Conservation (phyloP, 176 grass and related monocot species). For the Avena atlantica region DNA sequence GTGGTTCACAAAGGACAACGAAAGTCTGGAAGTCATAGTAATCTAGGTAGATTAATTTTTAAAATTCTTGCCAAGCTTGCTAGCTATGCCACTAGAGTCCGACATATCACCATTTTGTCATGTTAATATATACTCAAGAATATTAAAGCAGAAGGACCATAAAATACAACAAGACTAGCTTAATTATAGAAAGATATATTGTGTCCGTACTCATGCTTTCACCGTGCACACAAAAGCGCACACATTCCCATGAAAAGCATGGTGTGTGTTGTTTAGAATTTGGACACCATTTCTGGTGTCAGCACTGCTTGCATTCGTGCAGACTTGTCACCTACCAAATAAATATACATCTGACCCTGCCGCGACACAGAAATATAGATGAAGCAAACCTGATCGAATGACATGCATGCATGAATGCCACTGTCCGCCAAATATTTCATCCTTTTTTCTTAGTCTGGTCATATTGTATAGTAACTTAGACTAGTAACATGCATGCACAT, state of each 20-base stretch:
- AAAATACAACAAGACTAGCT: neutral
- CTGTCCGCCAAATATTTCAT: neutral
- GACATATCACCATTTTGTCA: neutral
- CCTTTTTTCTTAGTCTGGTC: no score
- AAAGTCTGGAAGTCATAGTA: no score
- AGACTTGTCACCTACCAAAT: constrained; percentile 24
- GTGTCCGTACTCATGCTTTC: constrained; percentile 47
- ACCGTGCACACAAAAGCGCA: constrained; percentile 45
- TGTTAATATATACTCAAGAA: neutral
- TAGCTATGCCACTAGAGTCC: neutral
- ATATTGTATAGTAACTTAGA: no score
- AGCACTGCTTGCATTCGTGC: constrained; percentile 21
- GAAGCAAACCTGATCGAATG: constrained; percentile 20
- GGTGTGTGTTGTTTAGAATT: neutral
- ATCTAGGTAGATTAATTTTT: neutral
- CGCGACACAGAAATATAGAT: constrained; percentile 35
- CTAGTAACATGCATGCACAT: no score
- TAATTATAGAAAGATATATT: constrained; percentile 46
- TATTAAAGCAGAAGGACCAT: neutral
- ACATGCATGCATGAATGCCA: constrained; percentile 47
- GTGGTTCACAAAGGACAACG: neutral
- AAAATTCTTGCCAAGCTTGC: neutral
- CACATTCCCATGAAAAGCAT: constrained; percentile 58
- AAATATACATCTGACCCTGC: constrained; percentile 1
- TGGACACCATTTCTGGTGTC: constrained; percentile 24